These are phyloP conservation scores for Leccinellum luteum DNA, from an alignment of 768 basidiomycete species.

Conservation along the genomic window DNA sequence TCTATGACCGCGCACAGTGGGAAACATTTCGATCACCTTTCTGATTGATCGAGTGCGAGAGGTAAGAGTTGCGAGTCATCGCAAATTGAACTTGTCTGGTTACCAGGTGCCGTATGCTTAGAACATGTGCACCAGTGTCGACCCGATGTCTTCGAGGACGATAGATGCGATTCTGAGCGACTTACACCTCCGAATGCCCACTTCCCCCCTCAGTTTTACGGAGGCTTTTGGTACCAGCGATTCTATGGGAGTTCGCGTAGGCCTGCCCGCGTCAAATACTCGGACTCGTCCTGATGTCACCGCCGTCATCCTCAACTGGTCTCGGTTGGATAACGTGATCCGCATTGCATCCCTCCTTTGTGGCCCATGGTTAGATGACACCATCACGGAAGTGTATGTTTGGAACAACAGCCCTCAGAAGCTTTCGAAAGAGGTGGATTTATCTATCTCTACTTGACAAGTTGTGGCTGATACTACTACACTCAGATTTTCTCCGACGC, in stretches of 20 bases:
- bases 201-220: constrained; percentile 20
- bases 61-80: not conserved
- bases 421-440: constrained; percentile 41
- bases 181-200: constrained; percentile 13
- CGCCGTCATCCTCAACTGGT: constrained; percentile 66
- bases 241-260: constrained; percentile 11
- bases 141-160: not conserved
- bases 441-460: not conserved
- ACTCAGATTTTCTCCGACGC: constrained; percentile 41
- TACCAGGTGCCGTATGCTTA: too few species aligned
- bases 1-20: not conserved
- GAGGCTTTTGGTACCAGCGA: not conserved
- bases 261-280: constrained; percentile 3
- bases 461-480: not conserved
- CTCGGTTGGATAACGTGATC: constrained; percentile 57
- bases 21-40: not conserved
- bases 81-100: not conserved
- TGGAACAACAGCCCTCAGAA: constrained; percentile 61
- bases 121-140: not conserved
- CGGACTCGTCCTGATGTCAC: constrained; percentile 42
- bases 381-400: constrained; percentile 46
- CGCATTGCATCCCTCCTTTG: constrained; percentile 55
- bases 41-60: not conserved
- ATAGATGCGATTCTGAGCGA: constrained; percentile 11
- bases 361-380: constrained; percentile 40